phyloP scores from a whole-genome alignment of 768 basidiomycete species.

The Termitomyces eurrhizus region DNA sequence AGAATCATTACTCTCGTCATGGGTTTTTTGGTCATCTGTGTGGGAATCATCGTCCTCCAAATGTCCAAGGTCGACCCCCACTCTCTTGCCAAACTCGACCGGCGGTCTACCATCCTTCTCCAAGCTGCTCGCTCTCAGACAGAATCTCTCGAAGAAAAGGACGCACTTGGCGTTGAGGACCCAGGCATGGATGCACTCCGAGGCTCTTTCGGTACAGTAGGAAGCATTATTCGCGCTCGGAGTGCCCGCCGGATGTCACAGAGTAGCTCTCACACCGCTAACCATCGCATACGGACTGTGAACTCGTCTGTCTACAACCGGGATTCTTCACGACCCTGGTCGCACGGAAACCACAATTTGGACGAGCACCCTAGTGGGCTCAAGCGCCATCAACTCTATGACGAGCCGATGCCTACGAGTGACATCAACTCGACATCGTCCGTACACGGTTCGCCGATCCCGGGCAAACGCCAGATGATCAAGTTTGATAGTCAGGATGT shows the following conservation, averaged over 20 bases:
- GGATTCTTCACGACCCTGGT: slow-evolving; percentile 17
- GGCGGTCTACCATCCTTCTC: slow-evolving; percentile 85
- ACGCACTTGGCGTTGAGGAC: slow-evolving; percentile 64
- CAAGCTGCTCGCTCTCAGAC: slow-evolving; percentile 77
- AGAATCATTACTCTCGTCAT: slow-evolving; percentile 89
- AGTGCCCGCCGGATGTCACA: slow-evolving; percentile 51
- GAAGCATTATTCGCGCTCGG: slow-evolving; percentile 80
- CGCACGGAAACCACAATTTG: not conserved
- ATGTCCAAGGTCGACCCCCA: slow-evolving; percentile 92
- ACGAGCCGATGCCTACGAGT: slow-evolving; percentile 69
- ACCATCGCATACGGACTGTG: slow-evolving; percentile 31
- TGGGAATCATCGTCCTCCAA: slow-evolving; percentile 93
- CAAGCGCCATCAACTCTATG: slow-evolving; percentile 82
- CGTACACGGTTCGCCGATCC: slow-evolving; percentile 27
- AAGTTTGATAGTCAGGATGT: slow-evolving; percentile 75
- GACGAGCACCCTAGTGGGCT: slow-evolving; percentile 37
- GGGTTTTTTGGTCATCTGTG: slow-evolving; percentile 87
- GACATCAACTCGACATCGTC: slow-evolving; percentile 38
- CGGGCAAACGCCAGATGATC: slow-evolving; percentile 54
- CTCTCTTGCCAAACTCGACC: slow-evolving; percentile 74
- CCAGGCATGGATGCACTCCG: slow-evolving; percentile 91
- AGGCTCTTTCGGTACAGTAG: slow-evolving; percentile 87
- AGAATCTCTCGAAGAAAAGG: slow-evolving; percentile 69
- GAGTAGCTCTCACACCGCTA: slow-evolving; percentile 28
- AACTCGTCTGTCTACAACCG: slow-evolving; percentile 31